Base-by-base conservation (phyloP, 1,284 basidiomycete species). In the Trichosporon faecale region DNA sequence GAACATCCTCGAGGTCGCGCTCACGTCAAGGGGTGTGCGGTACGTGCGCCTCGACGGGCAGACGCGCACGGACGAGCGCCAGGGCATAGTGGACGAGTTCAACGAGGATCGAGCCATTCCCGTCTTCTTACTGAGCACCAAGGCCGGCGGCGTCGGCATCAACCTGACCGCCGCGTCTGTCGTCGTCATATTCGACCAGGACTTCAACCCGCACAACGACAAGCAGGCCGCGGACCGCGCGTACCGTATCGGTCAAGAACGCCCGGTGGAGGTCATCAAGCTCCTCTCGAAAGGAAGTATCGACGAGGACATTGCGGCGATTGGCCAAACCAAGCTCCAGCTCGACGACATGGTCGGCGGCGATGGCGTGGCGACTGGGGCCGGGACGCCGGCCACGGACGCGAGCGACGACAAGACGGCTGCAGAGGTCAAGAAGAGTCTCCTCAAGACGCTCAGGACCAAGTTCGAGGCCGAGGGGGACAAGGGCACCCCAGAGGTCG, bases 131-230 rank as follows among this genome's bases (percentile, higher is more conserved):
- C 86, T 99, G 0, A 98, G 95, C 5, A 99, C 97, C 0, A 95
- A 95, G 82, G 97, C 97, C 0, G 97, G 88, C 64, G 87, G 87
- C 67, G 84, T 87, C 44, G 87, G 87, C 65, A 93, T 96, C 82
- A 96, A 95, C 80, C 82, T 96, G 73, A 95, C 92, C 1, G 93
- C 94, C 1, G 95, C 95, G 0, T 94, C 91, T 52, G 93, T 95
- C 35, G 95, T 97, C 33, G 91, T 96, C 81, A 92, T 95, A 86
- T 98, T 96, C 80, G 97, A 99, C 81, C 95, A 98, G 81, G 97
- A 99, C 82, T 98, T 96, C 83, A 98, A 97, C 82, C 92, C 87
- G 35, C 87, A 88, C 77, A 88, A 88, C 75, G 96, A 98, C 85
- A 89, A 91, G 72, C 96, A 99, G 85, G 97, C 97, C 0, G 94